Percentiles rank a stretch among this genome's conserved stretches.
Conservation (phyloP, 306 rosid genomes). For the Malus fusca region DNA sequence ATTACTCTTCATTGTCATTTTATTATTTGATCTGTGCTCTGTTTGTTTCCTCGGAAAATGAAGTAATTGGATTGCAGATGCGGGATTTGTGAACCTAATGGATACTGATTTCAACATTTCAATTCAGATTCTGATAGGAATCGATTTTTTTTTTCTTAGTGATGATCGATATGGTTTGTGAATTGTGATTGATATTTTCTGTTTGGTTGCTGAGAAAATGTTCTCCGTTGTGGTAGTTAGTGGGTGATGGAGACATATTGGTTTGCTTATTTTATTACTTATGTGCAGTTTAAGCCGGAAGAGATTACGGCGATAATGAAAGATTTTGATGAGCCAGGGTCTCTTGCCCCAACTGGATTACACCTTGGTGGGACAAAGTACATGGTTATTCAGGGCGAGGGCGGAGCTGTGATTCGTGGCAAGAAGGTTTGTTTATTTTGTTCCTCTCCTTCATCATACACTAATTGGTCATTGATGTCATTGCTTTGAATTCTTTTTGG, state of each 20-base stretch:
- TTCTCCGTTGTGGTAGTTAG: neutral
- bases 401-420: constrained; percentile 71
- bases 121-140: neutral
- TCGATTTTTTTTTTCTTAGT: neutral
- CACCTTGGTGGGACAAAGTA: constrained; percentile 71
- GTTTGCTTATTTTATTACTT: neutral
- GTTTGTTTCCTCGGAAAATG: neutral
- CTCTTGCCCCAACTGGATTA: constrained; percentile 75
- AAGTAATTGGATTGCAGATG: neutral
- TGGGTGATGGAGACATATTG: neutral
- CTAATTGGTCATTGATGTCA: too few species aligned
- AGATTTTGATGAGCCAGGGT: constrained; percentile 63
- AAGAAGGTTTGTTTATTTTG: constrained; percentile 53
- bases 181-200: neutral
- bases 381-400: constrained; percentile 83
- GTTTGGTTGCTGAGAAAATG: neutral
- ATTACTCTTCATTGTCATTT: neutral
- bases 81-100: neutral
- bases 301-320: constrained; percentile 47
- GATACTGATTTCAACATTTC: neutral
- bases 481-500: neutral
- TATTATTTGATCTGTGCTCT: neutral
- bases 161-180: neutral
- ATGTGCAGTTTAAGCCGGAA: constrained; percentile 49
- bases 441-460: neutral